Evolutionary conservation across 2,329 filamentous ascomycete species (phyloP).

Genomic region (Colletotrichum sublineola): DNA sequence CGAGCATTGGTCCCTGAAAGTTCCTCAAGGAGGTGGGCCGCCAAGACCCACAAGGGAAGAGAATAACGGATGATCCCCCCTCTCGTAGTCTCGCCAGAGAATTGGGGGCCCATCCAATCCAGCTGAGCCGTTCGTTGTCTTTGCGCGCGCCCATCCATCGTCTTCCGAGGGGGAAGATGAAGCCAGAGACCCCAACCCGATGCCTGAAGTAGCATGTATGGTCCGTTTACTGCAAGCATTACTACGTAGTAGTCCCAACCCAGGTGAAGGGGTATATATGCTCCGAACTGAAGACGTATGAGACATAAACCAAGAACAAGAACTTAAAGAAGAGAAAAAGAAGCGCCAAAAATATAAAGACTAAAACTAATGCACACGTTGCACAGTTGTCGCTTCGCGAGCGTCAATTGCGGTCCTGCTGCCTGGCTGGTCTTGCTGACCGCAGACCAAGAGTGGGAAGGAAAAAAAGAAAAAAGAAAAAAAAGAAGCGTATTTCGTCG

Average conservation of each 20-base stretch:
- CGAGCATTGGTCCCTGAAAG: slow-evolving; percentile 17
- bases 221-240: background rate
- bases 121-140: slow-evolving; percentile 9
- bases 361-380: background rate
- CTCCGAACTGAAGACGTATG: background rate
- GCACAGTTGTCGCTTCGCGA: background rate
- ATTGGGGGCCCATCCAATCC: slow-evolving; percentile 16
- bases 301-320: background rate
- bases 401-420: too few species aligned
- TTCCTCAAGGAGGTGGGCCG: slow-evolving; percentile 3
- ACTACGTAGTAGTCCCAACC: background rate
- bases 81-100: slow-evolving; percentile 16
- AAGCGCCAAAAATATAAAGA: too few species aligned
- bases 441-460: background rate
- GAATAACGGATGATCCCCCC: slow-evolving; percentile 16
- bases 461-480: background rate
- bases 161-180: slow-evolving; percentile 22
- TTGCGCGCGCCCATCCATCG: slow-evolving; percentile 14
- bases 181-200: slow-evolving; percentile 1
- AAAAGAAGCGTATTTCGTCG: slow-evolving; percentile 12
- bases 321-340: too few species aligned
- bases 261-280: background rate
- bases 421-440: background rate
- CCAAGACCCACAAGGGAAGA: slow-evolving; percentile 5
- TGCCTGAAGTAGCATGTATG: slow-evolving; percentile 1